These are phyloP conservation scores for Pichia deserticola DNA, from an alignment of 805 yeast species.

Conservation along the genomic window DNA sequence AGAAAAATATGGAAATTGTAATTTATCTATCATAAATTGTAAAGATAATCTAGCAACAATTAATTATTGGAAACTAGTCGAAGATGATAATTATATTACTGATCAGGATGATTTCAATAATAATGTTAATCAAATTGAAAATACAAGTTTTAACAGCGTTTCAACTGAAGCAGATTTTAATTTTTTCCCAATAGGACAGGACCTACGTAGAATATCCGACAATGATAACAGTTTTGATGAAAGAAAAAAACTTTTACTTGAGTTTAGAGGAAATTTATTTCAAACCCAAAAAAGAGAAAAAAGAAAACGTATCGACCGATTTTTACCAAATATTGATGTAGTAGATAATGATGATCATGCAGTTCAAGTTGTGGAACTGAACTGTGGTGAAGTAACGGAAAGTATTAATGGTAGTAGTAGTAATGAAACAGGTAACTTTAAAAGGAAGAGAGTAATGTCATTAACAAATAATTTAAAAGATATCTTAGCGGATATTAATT, in stretches of 20 bases:
- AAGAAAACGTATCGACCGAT: neutral
- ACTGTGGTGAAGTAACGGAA: neutral
- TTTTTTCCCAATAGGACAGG: neutral
- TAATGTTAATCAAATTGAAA: too few relatives aligned
- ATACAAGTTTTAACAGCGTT: neutral
- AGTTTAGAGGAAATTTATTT: neutral
- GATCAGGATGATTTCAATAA: neutral
- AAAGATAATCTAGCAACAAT: neutral
- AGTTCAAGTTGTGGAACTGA: neutral
- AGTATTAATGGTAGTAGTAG: neutral
- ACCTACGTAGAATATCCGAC: neutral
- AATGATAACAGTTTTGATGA: neutral
- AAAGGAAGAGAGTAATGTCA: neutral
- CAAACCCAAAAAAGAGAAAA: neutral
- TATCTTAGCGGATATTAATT: neutral
- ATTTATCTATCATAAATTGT: neutral
- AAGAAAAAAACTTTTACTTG: neutral
- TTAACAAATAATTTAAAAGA: neutral
- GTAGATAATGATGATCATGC: neutral
- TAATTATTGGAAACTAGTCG: neutral
- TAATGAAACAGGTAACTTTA: too few relatives aligned
- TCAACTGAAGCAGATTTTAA: constrained; percentile 1
- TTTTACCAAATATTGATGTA: neutral
- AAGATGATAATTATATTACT: neutral
- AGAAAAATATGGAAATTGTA: neutral